These are phyloP conservation scores for Colletotrichum godetiae DNA, from an alignment of 2,329 filamentous ascomycete species.

Conservation along the genomic window DNA sequence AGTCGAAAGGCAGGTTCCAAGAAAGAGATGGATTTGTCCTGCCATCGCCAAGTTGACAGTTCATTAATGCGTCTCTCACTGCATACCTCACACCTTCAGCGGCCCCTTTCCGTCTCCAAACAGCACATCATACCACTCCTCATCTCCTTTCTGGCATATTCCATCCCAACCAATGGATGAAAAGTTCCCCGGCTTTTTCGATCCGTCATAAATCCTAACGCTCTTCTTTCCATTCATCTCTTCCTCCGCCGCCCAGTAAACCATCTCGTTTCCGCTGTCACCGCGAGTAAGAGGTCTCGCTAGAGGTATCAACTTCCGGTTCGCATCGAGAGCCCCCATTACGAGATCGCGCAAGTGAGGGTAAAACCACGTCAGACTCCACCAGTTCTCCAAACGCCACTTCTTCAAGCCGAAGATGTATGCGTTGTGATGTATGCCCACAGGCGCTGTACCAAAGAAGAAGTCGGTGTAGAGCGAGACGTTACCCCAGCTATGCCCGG, in stretches of 20 bases:
- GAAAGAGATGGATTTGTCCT: not conserved
- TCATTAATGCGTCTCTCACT: not conserved
- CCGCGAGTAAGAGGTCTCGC: slow-evolving; percentile 30
- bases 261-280: slow-evolving; percentile 23
- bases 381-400: slow-evolving; percentile 47
- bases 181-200: slow-evolving; percentile 36
- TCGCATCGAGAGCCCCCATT: slow-evolving; percentile 39
- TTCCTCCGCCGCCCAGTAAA: slow-evolving; percentile 41
- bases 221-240: slow-evolving; percentile 22
- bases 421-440: slow-evolving; percentile 52
- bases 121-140: slow-evolving; percentile 46
- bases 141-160: slow-evolving; percentile 45
- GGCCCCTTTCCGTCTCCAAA: slow-evolving; percentile 48
- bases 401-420: slow-evolving; percentile 46
- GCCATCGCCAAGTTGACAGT: not conserved
- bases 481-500: slow-evolving; percentile 43
- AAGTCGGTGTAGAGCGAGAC: slow-evolving; percentile 50
- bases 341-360: slow-evolving; percentile 45
- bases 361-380: slow-evolving; percentile 51
- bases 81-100: slow-evolving; percentile 22
- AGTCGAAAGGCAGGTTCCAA: not conserved
- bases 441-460: slow-evolving; percentile 48
- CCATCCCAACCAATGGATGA: slow-evolving; percentile 45
- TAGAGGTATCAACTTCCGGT: slow-evolving; percentile 37
- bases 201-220: slow-evolving; percentile 41